phyloP scores from a whole-genome alignment of 129 eudicot genomes.

The Chrysanthemum lavandulifolium region DNA sequence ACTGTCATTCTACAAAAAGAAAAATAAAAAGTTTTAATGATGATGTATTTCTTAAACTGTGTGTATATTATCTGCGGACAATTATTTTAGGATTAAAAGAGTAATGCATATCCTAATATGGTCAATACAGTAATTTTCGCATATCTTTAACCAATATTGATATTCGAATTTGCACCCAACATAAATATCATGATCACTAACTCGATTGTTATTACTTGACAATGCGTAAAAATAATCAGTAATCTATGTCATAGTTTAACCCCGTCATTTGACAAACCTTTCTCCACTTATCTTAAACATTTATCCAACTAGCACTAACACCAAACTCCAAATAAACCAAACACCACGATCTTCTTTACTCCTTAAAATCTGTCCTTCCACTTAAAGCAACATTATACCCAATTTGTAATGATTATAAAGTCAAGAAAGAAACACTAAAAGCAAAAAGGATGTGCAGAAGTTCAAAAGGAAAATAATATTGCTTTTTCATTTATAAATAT shows the following conservation, averaged over 20 bases:
- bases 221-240: not conserved
- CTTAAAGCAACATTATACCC: constrained; percentile 47
- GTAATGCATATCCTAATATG: no score
- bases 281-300: no score
- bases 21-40: no score
- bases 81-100: no score
- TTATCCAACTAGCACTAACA: constrained; percentile 25
- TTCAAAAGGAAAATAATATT: constrained; percentile 4
- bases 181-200: no score
- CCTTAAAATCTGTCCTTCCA: constrained; percentile 43
- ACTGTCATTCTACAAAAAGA: no score
- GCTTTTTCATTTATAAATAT: not conserved
- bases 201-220: not conserved
- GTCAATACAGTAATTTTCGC: no score
- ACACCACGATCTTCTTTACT: constrained; percentile 34
- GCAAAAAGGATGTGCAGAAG: constrained; percentile 1
- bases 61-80: no score
- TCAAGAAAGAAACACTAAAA: constrained; percentile 10
- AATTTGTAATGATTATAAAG: constrained; percentile 41
- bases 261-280: not conserved
- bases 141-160: no score
- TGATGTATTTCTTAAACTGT: no score
- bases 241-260: not conserved
- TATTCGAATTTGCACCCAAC: no score
- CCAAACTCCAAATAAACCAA: constrained; percentile 44